Evolutionary conservation across 139 green algal species (phyloP).

Genomic region (Auxenochlorella pyrenoidosa): DNA sequence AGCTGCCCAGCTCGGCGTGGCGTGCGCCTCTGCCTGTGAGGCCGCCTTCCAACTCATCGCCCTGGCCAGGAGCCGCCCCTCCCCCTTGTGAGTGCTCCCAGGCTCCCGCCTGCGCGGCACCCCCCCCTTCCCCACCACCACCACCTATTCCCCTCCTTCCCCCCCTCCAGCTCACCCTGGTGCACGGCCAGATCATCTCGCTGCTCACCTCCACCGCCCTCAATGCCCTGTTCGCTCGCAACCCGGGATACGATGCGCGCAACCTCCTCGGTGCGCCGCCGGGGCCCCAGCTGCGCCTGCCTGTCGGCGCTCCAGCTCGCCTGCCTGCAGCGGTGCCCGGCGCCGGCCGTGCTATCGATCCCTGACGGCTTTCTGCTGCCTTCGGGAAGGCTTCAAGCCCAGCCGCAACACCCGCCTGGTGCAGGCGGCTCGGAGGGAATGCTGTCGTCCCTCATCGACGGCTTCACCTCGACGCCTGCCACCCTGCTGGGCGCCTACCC

Average conservation of each 20-base stretch:
- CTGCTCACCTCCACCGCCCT: conserved; percentile 46
- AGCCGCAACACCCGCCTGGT: background rate
- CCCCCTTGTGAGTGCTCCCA: too few relatives aligned
- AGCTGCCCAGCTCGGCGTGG: too few relatives aligned
- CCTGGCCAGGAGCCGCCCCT: too few relatives aligned
- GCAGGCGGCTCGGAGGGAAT: conserved; percentile 52
- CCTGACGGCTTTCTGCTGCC: background rate
- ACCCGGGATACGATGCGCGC: conserved; percentile 44
- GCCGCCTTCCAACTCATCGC: too few relatives aligned
- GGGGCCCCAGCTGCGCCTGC: background rate
- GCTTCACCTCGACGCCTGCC: conserved; percentile 51
- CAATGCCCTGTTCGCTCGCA: conserved; percentile 30
- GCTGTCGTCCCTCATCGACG: conserved; percentile 46
- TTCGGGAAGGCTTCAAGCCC: background rate
- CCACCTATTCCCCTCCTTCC: background rate
- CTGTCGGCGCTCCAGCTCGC: background rate
- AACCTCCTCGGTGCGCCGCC: conserved; percentile 30
- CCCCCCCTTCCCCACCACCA: too few relatives aligned
- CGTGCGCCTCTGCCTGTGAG: too few relatives aligned
- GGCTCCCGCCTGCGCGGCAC: background rate
- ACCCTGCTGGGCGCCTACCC: conserved; percentile 62
- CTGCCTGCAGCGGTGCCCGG: background rate
- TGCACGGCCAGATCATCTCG: conserved; percentile 45
- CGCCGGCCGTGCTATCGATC: background rate
- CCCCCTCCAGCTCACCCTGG: conserved; percentile 31